Conservation (phyloP, 306 rosid genomes). For the Hippophae tibetana region DNA sequence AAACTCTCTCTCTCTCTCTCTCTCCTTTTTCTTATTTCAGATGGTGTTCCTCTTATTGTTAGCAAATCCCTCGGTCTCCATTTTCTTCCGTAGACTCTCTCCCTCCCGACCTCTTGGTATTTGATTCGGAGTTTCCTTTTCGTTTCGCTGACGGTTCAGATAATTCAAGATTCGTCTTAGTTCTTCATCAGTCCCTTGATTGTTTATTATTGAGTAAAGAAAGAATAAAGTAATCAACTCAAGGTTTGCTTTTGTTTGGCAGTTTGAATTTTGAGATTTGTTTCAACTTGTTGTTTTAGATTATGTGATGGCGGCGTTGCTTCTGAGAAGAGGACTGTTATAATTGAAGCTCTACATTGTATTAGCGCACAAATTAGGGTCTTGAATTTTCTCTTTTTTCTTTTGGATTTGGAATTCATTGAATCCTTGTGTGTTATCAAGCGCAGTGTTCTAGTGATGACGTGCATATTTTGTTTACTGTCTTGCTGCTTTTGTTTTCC, state of each 20-base stretch:
- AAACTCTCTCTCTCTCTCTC: constrained; percentile 9
- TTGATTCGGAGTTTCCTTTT: neutral
- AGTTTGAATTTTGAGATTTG: constrained; percentile 14
- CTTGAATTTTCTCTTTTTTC: neutral
- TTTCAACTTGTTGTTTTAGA: constrained; percentile 2
- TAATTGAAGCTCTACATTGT: constrained; percentile 2
- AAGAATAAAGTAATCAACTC: no score
- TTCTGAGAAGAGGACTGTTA: constrained; percentile 8
- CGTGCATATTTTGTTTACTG: constrained; percentile 1
- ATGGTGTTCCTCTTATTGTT: constrained; percentile 23
- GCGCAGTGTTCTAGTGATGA: neutral
- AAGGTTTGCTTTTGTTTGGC: neutral
- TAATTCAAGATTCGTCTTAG: neutral
- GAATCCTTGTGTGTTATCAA: neutral
- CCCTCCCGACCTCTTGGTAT: constrained; percentile 4
- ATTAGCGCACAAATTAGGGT: constrained; percentile 20
- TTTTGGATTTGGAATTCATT: neutral
- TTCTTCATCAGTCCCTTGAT: neutral
- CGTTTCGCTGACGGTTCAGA: neutral
- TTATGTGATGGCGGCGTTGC: constrained; percentile 10
- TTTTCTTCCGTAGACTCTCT: constrained; percentile 10
- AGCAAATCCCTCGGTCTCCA: constrained; percentile 17
- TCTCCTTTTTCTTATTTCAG: constrained; percentile 14
- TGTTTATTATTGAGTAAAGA: no score
- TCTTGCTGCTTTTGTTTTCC: constrained; percentile 4